Evolutionary conservation across 1,284 basidiomycete species (phyloP).

Genomic region (Ustilago nuda): DNA sequence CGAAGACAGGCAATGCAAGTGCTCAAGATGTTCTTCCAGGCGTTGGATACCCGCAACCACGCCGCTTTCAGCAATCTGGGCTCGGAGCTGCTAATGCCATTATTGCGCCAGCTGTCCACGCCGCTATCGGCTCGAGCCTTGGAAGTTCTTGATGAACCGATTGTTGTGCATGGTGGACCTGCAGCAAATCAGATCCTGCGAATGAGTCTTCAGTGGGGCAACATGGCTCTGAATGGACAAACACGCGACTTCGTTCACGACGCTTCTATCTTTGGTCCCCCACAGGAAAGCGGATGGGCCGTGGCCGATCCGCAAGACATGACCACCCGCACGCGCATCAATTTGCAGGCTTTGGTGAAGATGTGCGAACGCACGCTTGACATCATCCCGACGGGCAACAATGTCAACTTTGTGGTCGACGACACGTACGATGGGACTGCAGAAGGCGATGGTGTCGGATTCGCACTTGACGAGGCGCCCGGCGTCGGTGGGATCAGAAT

Average conservation of each 20-base stretch:
- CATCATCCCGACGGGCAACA: constrained; percentile 49
- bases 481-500: constrained; percentile 23
- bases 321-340: constrained; percentile 59
- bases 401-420: constrained; percentile 62
- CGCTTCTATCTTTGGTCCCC: constrained; percentile 59
- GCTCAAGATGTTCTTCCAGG: constrained; percentile 87
- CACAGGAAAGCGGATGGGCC: constrained; percentile 63
- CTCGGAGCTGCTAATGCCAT: constrained; percentile 88
- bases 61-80: constrained; percentile 77
- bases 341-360: constrained; percentile 61
- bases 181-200: constrained; percentile 84
- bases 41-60: constrained; percentile 80
- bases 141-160: constrained; percentile 89
- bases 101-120: constrained; percentile 85
- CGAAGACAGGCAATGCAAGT: constrained; percentile 85
- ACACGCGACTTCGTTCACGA: constrained; percentile 52
- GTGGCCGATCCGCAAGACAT: constrained; percentile 61
- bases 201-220: constrained; percentile 74
- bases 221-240: constrained; percentile 30
- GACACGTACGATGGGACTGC: constrained; percentile 47
- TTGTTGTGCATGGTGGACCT: constrained; percentile 79
- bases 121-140: constrained; percentile 86
- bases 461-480: constrained; percentile 40
- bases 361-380: constrained; percentile 63
- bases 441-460: constrained; percentile 30